phyloP scores from a whole-genome alignment of 2,329 filamentous ascomycete genomes.

The Talaromyces islandicus region DNA sequence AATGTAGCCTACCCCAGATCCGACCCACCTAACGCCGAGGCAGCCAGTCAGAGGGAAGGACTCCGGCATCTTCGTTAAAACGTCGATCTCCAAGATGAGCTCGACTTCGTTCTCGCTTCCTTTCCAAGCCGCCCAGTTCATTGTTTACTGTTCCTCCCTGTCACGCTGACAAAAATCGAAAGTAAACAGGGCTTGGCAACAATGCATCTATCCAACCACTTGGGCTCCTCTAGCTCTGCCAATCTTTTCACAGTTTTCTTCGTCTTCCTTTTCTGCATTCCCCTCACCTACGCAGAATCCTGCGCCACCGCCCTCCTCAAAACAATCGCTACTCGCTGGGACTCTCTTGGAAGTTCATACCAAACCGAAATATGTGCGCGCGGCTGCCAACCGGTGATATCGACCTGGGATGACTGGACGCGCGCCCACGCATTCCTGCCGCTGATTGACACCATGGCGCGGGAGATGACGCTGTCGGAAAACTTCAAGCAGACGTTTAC shows the following conservation, averaged over 20 bases:
- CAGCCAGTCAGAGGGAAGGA: background rate
- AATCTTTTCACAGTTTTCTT: background rate
- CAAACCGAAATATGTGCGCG: slow-evolving; percentile 10
- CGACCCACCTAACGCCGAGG: background rate
- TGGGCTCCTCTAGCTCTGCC: background rate
- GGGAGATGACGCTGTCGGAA: slow-evolving; percentile 10
- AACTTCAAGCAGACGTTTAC: slow-evolving; percentile 11
- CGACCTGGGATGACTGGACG: slow-evolving; percentile 12
- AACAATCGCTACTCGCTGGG: slow-evolving; percentile 10
- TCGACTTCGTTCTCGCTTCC: background rate
- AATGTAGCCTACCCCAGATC: background rate
- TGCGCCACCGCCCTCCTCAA: slow-evolving; percentile 9
- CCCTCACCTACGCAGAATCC: slow-evolving; percentile 5
- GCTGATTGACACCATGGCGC: slow-evolving; percentile 9
- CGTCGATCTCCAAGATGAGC: background rate
- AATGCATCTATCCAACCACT: background rate
- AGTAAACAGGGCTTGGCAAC: background rate
- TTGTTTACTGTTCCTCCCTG: background rate
- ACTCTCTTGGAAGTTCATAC: slow-evolving; percentile 4
- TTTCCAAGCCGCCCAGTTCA: background rate
- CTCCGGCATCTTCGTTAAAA: background rate
- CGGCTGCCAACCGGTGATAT: slow-evolving; percentile 9
- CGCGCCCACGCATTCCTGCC: slow-evolving; percentile 9
- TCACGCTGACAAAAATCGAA: background rate
- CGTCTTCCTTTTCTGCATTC: background rate